Evolutionary conservation across 2,329 filamentous ascomycete species (phyloP).

Genomic region (Fusarium protoensiforme): DNA sequence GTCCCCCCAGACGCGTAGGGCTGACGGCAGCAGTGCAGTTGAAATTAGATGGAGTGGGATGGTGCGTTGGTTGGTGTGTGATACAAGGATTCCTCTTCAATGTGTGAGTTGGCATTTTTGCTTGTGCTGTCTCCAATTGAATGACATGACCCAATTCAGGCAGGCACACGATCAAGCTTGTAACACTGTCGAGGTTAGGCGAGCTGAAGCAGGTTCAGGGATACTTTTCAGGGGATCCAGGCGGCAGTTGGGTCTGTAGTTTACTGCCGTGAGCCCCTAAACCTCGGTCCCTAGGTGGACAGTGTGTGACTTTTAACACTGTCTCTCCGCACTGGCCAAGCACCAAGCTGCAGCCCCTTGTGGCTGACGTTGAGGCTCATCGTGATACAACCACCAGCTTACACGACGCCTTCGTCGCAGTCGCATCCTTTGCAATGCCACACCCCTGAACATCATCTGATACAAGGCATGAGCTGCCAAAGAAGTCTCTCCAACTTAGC

Average conservation of each 20-base stretch:
- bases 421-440: not conserved
- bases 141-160: not conserved
- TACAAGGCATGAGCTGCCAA: not conserved
- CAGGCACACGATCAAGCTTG: not conserved
- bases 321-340: not conserved
- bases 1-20: not conserved
- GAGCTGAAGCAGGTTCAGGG: not conserved
- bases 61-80: not conserved
- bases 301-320: not conserved
- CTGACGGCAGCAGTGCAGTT: not conserved
- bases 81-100: not conserved
- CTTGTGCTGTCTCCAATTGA: not conserved
- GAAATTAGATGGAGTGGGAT: not conserved
- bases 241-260: not conserved
- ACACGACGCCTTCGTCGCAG: constrained; percentile 2
- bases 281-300: not conserved
- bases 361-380: constrained; percentile 22
- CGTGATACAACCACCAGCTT: constrained; percentile 6
- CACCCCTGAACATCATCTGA: not conserved
- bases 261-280: not conserved
- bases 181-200: not conserved
- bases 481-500: not conserved
- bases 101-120: not conserved
- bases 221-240: not conserved
- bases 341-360: not conserved